Percentiles rank a stretch among this genome's conserved stretches.
Evolutionary conservation across 2,329 filamentous ascomycete genomes (phyloP).

Genomic region (Verticillium klebahnii): DNA sequence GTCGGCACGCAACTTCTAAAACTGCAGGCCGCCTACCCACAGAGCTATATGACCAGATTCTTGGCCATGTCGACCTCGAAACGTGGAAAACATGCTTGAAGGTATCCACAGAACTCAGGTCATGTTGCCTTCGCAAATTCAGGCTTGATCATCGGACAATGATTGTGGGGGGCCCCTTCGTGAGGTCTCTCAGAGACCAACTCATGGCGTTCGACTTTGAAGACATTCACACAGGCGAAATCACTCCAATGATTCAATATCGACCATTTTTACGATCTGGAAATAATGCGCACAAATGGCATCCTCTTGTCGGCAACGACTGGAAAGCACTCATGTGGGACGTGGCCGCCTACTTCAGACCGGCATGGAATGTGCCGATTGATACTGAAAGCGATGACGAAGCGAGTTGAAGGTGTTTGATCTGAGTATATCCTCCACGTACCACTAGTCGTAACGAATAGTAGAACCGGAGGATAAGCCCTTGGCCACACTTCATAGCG

Average conservation of each 20-base stretch:
- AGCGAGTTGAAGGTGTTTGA: no score
- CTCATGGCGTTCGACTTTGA: conserved; percentile 8
- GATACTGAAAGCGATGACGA: no score
- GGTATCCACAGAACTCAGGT: conserved; percentile 11
- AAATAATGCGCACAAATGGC: no score
- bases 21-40: conserved; percentile 6
- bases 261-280: no score
- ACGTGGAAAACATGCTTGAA: conserved; percentile 14
- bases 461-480: no score
- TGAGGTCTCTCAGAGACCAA: neutral
- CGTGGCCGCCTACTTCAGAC: no score
- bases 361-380: no score
- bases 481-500: no score
- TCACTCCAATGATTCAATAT: neutral
- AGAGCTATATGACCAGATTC: conserved; percentile 12
- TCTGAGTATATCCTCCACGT: no score
- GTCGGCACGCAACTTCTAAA: conserved; percentile 6
- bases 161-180: conserved; percentile 5
- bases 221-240: conserved; percentile 10
- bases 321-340: no score
- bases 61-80: conserved; percentile 15
- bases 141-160: conserved; percentile 10
- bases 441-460: no score
- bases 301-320: no score
- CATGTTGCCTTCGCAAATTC: conserved; percentile 11